phyloP scores from a whole-genome alignment of 331 rosid genomes.

The Rhamnella rubrinervis region DNA sequence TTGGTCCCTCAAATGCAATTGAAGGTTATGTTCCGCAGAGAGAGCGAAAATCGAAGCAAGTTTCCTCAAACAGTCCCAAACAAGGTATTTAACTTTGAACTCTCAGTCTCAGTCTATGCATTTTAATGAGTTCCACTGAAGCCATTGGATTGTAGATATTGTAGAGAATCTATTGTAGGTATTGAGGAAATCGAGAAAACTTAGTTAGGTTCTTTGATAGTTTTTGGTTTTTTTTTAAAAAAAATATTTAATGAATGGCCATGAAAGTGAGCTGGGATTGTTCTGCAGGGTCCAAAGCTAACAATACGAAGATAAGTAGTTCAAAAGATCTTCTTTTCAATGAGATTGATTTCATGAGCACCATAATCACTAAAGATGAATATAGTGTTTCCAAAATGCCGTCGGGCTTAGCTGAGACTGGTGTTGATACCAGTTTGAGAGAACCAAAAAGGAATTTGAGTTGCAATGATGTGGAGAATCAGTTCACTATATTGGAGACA shows the following conservation, averaged over 20 bases:
- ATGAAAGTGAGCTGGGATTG: constrained; percentile 41
- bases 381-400: constrained; percentile 70
- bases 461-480: constrained; percentile 12
- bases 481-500: constrained; percentile 34
- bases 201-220: neutral
- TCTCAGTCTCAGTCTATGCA: constrained; percentile 6
- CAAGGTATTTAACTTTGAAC: constrained; percentile 42
- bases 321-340: constrained; percentile 30
- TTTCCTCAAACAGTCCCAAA: constrained; percentile 38
- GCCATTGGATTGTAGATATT: constrained; percentile 10
- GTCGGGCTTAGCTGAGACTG: constrained; percentile 33
- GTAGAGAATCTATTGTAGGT: constrained; percentile 8
- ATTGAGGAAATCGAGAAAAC: constrained; percentile 26
- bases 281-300: constrained; percentile 62
- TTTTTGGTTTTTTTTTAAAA: neutral
- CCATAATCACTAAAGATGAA: constrained; percentile 63
- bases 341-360: constrained; percentile 63
- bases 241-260: constrained; percentile 15
- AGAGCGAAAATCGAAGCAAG: constrained; percentile 33
- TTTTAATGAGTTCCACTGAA: neutral
- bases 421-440: constrained; percentile 28
- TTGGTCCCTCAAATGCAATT: constrained; percentile 94
- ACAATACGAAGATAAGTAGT: constrained; percentile 27
- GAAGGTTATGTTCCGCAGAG: constrained; percentile 82
- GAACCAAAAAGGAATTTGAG: constrained; percentile 23